Base-by-base conservation (phyloP, 2,329 filamentous ascomycete species). In the Diaporthe nobilis region DNA sequence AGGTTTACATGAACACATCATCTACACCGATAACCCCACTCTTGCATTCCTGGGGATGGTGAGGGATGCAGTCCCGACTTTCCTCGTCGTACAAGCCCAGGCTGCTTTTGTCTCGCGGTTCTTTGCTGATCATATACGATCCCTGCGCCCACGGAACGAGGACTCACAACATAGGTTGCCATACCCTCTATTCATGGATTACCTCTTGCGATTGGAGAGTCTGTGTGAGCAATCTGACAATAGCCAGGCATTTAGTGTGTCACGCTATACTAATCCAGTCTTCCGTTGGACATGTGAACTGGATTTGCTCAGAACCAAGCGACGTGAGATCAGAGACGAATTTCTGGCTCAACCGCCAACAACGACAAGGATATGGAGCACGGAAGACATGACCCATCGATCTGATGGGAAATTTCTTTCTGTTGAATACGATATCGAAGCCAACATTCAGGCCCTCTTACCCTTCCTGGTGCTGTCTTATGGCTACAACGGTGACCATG, bases 41-140 rank as follows among this genome's bases (percentile, higher is more conserved):
- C 60, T 73, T 6, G 60, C 72, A 15, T 73, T 73, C 5, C 2
- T 73, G 2, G 72, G 72, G 1, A 55, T 73, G 12, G 37, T 73
- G 4, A 65, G 12, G 17, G 72, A 25, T 10, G 72, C n/a, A 31
- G 72, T 53, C 8, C 72, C 72, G 10, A 73, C 60, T 1, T 73
- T 73, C n/a, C 34, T 73, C 17, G 4, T 73, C 17, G 72, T 57
- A 2, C 71, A 73, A 25, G 71, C 71, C 37, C 71, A 73, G 58
- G 44, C 71, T 4, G 71, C 71, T 10, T 73, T 73, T 39, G 25
- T 73, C 34, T 28, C 71, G 2, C 60, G 71, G 6, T 31, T 57
- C 6, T 57, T 61, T 20, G 10, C 71, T 34, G 34, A 15, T 8
- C 60, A 49, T 4, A 1, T 73, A 8, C 47, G 28, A 17, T 20